Evolutionary conservation across 371 early-diverging fungal species (phyloP).

Genomic region (Parasitella parasitica): DNA sequence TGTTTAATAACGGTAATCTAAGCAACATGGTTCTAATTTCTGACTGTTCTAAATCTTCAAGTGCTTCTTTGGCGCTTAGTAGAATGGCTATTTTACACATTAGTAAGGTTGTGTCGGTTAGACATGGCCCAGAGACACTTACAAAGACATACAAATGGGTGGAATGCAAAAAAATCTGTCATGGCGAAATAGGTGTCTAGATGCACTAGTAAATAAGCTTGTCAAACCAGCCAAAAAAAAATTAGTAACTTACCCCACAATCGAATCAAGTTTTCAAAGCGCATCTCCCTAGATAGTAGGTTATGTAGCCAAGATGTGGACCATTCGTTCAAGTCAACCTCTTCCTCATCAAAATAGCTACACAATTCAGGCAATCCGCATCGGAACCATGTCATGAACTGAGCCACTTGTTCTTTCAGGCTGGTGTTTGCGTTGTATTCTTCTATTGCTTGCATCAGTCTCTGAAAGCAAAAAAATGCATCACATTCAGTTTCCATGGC

Average conservation of each 20-base stretch:
- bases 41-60: slow-evolving; percentile 90
- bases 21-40: slow-evolving; percentile 85
- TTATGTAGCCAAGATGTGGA: slow-evolving; percentile 86
- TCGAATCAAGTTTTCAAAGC: slow-evolving; percentile 72
- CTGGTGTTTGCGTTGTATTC: slow-evolving; percentile 57
- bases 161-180: slow-evolving; percentile 70
- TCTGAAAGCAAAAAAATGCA: slow-evolving; percentile 80
- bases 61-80: slow-evolving; percentile 64
- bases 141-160: slow-evolving; percentile 79
- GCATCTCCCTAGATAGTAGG: slow-evolving; percentile 79
- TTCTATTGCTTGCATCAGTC: slow-evolving; percentile 66
- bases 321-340: slow-evolving; percentile 90
- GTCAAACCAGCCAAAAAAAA: not conserved
- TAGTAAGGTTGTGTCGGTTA: no score
- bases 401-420: slow-evolving; percentile 73
- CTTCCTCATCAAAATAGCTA: slow-evolving; percentile 94
- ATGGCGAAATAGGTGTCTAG: slow-evolving; percentile 78
- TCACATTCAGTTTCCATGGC: slow-evolving; percentile 76
- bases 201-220: not conserved
- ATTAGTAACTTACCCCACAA: slow-evolving; percentile 78
- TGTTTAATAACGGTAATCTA: slow-evolving; percentile 75
- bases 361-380: slow-evolving; percentile 74
- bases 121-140: no score
- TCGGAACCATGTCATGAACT: slow-evolving; percentile 80
- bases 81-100: slow-evolving; percentile 55